These are phyloP conservation scores for Mucor piriformis DNA, from an alignment of 371 early-diverging fungal genomes.

Conservation along the genomic window DNA sequence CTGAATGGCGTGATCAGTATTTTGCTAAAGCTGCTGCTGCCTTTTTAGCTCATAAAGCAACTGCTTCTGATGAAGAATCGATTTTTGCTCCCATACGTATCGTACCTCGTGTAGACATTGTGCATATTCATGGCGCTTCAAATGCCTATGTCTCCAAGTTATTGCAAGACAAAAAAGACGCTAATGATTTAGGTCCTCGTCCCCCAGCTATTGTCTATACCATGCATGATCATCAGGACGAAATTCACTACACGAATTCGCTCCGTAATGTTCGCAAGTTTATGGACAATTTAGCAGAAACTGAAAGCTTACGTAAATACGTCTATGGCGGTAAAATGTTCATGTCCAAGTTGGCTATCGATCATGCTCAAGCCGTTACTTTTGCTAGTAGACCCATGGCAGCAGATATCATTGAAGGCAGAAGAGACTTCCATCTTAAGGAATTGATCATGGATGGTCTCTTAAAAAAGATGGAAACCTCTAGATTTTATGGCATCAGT, in stretches of 20 bases:
- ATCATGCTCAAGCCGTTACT: constrained; percentile 60
- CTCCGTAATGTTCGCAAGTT: constrained; percentile 59
- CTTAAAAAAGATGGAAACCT: constrained; percentile 52
- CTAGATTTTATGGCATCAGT: constrained; percentile 61
- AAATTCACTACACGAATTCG: constrained; percentile 60
- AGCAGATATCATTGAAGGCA: constrained; percentile 62
- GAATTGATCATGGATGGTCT: constrained; percentile 64
- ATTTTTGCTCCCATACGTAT: constrained; percentile 51
- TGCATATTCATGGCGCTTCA: constrained; percentile 68
- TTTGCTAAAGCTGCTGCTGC: constrained; percentile 67
- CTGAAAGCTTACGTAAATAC: constrained; percentile 37
- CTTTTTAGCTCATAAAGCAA: constrained; percentile 57
- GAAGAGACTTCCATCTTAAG: constrained; percentile 60
- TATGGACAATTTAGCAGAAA: constrained; percentile 24
- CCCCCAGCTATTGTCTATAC: constrained; percentile 68
- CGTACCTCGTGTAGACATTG: constrained; percentile 51
- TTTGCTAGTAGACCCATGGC: constrained; percentile 61
- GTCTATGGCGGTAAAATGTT: constrained; percentile 60
- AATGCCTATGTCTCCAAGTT: constrained; percentile 63
- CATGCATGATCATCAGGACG: constrained; percentile 65
- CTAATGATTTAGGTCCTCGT: constrained; percentile 39
- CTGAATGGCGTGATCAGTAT: constrained; percentile 69
- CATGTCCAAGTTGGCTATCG: constrained; percentile 62
- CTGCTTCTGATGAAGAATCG: constrained; percentile 55
- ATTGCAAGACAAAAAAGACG: constrained; percentile 43